phyloP scores from a whole-genome alignment of 805 yeast genomes.

The Saccharomycopsis sp. region DNA sequence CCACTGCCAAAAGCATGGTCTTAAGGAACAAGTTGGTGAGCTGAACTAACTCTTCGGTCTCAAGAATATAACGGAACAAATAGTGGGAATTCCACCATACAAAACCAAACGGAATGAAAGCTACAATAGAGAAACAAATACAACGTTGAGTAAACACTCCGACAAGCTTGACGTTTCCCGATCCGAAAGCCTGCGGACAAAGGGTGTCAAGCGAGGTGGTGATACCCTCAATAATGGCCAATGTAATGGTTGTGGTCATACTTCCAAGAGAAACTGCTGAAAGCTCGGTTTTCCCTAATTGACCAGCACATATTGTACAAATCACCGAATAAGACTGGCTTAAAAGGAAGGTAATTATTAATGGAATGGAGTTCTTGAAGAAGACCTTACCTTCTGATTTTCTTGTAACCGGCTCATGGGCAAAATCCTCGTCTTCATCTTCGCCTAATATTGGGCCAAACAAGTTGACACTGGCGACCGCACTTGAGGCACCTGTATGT shows the following conservation, averaged over 20 bases:
- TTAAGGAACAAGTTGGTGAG: constrained; percentile 56
- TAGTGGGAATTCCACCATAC: constrained; percentile 61
- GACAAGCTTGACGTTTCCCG: constrained; percentile 60
- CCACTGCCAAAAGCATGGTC: constrained; percentile 60
- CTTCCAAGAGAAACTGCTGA: constrained; percentile 81
- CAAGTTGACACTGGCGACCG: not conserved
- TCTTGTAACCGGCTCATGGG: constrained; percentile 31
- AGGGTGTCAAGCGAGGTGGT: constrained; percentile 78
- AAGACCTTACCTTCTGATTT: constrained; percentile 32
- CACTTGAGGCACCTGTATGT: constrained; percentile 22
- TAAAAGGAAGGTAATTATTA: constrained; percentile 49
- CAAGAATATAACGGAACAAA: constrained; percentile 35
- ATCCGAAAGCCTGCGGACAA: constrained; percentile 83
- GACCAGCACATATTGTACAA: constrained; percentile 80
- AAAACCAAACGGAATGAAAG: constrained; percentile 45
- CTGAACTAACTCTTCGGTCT: constrained; percentile 50
- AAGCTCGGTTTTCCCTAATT: constrained; percentile 63
- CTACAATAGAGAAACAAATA: constrained; percentile 50
- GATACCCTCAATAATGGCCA: constrained; percentile 75
- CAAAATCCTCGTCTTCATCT: constrained; percentile 26
- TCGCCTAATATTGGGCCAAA: constrained; percentile 7
- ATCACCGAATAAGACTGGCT: constrained; percentile 74
- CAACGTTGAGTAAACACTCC: constrained; percentile 74
- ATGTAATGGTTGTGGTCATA: constrained; percentile 77
- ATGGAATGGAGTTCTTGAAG: constrained; percentile 37